Conservation (phyloP, 106 monocot species). For the Agapanthus africanus region DNA sequence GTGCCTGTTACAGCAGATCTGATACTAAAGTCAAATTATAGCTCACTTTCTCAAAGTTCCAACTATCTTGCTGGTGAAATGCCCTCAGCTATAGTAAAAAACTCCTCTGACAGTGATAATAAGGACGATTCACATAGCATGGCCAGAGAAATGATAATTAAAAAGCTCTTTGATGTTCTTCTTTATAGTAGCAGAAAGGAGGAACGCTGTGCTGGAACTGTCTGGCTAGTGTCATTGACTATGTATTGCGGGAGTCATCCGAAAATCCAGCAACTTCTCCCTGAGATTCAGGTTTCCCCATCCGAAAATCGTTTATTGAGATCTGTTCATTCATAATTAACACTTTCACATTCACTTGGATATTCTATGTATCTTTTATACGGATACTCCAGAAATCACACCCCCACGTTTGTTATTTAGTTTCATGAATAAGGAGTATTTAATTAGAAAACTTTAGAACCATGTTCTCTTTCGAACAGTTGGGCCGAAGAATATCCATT, state of each 20-base stretch:
- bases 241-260: slow-evolving; percentile 92
- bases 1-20: slow-evolving; percentile 76
- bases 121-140: slow-evolving; percentile 37
- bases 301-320: not conserved
- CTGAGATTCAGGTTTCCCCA: slow-evolving; percentile 76
- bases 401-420: not conserved
- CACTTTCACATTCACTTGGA: not conserved
- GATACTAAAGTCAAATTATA: slow-evolving; percentile 83
- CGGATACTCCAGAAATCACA: not conserved
- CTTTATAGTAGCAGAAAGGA: slow-evolving; percentile 95
- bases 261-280: slow-evolving; percentile 91
- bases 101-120: slow-evolving; percentile 17
- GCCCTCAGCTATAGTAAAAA: slow-evolving; percentile 9
- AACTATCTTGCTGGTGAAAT: slow-evolving; percentile 70
- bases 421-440: not conserved
- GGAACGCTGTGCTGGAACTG: slow-evolving; percentile 84
- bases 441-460: slow-evolving; percentile 1
- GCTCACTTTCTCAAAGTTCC: slow-evolving; percentile 72
- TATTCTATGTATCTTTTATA: not conserved
- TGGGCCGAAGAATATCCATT: too few species aligned
- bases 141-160: slow-evolving; percentile 60
- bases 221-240: slow-evolving; percentile 84
- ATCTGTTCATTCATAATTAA: not conserved
- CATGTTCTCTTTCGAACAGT: too few species aligned
- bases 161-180: slow-evolving; percentile 73